Evolutionary conservation across 331 rosid genomes (phyloP), one percentile per base, ranked within the genome.

Genomic region (Quercus tomentella): DNA sequence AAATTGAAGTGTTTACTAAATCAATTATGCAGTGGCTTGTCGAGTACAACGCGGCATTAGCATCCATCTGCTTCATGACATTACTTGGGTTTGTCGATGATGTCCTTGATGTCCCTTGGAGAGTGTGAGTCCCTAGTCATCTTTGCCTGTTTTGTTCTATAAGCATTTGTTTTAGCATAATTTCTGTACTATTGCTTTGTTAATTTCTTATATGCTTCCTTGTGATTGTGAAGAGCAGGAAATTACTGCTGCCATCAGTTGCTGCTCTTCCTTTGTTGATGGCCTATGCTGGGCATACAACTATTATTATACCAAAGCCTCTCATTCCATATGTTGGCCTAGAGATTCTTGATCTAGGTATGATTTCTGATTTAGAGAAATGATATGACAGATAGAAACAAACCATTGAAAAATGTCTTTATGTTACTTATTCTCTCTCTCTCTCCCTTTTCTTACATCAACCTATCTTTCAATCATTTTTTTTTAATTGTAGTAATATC

Each of bases 231-330:
- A 84, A 82, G 89, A 88, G 82, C 99, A 96, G 98, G 88, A 96
- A 96, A 84, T 51, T 96, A 73, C 33, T 93, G 20, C 87, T 96
- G 60, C 99, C 99, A 45, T 93, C 99, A 63, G 80, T 95, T 90
- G 98, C 98, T 45, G 92, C 99, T 74, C 96, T 95, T 79, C 96
- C 98, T 75, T 88, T 95, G 93, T 82, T 95, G 83, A 95, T 95
- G 98, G 99, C 99, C 56, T 95, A 95, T 84, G 98, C 98, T 82
- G 99, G 99, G 81, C 99, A 95, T 84, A 95, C 99, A 54, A 93
- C 97, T 76, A 95, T 95, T 77, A 56, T 95, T 80, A 86, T 95
- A 78, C 99, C 99, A 10, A 95, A 95, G 84, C 99, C 98, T 81
- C 95, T 95, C 49, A 87, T 86, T 56, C 91, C 94, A 56, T 88